These are phyloP conservation scores for Cercophora newfieldiana DNA, from an alignment of 495 filamentous ascomycete species.

Conservation along the genomic window DNA sequence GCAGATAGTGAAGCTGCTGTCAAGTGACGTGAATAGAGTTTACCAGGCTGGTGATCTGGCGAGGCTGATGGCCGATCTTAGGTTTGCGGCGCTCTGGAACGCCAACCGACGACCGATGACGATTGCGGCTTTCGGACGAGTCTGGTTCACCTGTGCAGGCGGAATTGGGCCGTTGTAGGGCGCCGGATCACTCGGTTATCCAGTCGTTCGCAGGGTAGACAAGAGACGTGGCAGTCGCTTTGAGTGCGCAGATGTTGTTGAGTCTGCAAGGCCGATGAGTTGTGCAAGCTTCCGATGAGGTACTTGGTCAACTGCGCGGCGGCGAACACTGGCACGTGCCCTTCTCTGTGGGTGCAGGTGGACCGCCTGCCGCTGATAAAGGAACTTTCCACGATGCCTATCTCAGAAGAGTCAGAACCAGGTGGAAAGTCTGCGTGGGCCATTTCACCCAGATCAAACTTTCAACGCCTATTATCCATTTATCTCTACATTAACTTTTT, in stretches of 20 bases:
- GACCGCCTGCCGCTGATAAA: background rate
- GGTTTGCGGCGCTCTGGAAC: background rate
- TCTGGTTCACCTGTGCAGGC: background rate
- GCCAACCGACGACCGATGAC: background rate
- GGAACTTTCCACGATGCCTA: background rate
- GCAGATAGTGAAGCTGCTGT: background rate
- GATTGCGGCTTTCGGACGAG: constrained; percentile 6
- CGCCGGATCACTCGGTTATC: background rate
- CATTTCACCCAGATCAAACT: no score
- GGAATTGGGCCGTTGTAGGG: background rate
- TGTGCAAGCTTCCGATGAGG: background rate
- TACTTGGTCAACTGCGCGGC: background rate
- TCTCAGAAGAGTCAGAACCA: background rate
- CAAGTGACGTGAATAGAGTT: constrained; percentile 19
- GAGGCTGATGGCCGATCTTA: constrained; percentile 18
- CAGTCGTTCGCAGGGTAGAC: background rate
- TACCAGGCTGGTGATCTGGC: constrained; percentile 2
- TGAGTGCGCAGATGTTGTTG: background rate
- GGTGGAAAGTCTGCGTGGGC: no score
- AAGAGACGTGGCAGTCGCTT: background rate
- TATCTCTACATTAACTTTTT: no score
- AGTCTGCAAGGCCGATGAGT: background rate
- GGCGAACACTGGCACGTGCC: background rate
- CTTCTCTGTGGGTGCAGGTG: no score
- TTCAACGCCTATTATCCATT: no score